Evolutionary conservation across 345 rosid genomes (phyloP).

Genomic region (Eutrema yunnanense): DNA sequence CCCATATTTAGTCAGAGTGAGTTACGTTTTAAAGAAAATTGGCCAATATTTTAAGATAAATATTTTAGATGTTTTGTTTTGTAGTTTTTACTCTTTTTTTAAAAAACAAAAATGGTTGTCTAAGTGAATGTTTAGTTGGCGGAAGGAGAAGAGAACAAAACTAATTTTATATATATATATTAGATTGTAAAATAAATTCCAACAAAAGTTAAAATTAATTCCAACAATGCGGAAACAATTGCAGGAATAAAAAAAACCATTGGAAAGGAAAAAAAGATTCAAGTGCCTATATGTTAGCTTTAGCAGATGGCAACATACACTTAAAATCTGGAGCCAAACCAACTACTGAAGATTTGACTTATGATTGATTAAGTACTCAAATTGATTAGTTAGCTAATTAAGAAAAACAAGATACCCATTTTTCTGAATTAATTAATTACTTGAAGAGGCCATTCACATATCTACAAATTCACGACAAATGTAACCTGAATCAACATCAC

Average conservation of each 20-base stretch:
- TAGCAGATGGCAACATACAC: conserved; percentile 18
- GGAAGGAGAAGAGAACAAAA: no score
- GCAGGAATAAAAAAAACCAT: neutral
- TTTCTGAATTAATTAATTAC: neutral
- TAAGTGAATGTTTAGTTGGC: no score
- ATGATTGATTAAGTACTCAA: conserved; percentile 11
- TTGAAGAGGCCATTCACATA: neutral
- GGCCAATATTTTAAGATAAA: no score
- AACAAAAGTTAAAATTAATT: neutral
- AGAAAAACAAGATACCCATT: neutral
- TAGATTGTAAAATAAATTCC: neutral
- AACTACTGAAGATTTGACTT: conserved; percentile 11
- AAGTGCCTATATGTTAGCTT: conserved; percentile 1
- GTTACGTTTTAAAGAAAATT: no score
- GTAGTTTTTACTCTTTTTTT: no score
- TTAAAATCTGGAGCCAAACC: conserved; percentile 16
- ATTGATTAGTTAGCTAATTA: conserved; percentile 3
- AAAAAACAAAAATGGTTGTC: no score
- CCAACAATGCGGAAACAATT: neutral
- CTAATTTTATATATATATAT: no score
- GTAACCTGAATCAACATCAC: conserved; percentile 15
- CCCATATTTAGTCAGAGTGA: no score
- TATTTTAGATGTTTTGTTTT: no score
- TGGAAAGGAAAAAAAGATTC: neutral
- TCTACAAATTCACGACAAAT: conserved; percentile 13